Evolutionary conservation across 169 alveolate species (phyloP), one percentile per base, ranked within the genome.

Genomic region (Eimeria acervulina): DNA sequence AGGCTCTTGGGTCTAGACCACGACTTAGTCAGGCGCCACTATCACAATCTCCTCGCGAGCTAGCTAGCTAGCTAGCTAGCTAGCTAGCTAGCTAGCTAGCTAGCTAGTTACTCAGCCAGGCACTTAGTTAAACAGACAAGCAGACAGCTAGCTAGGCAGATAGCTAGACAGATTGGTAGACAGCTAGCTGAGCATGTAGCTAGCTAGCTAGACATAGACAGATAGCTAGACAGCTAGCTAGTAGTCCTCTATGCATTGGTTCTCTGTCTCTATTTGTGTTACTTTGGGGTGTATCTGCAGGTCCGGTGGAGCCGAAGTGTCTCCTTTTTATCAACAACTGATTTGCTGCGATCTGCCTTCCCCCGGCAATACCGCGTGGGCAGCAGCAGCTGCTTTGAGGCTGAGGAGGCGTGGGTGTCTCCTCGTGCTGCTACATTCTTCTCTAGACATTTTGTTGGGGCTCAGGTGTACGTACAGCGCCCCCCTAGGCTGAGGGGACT

Each of bases 1-100:
- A 89, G 95, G 6, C 92, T 96, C 23, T 87, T 96, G 19, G 97
- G 97, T 1, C 90, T 96, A 28, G 95, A 97, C 52, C 92, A 94
- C 84, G 97, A 96, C 78, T 84, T 96, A 8, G 92, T 85, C n/a
- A 92, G 95, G 1, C 36, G 7, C n/a, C n/a, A n/a, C n/a, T n/a
- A 33, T 52, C 61, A 42, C 1, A 47, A n/a, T n/a, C n/a, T n/a
- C n/a, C n/a, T n/a, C n/a, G n/a, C n/a, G 23, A 78, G 61, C 88
- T 78, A 78, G 88, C 61, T 78, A 78, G 88, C 61, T 78, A 15
- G 88, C 88, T 78, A 38, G 88, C 88, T 78, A 78, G 63, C 88
- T 42, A 28, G 66, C n/a, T 63, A 63, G 74, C 74, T 63, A 63
- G 74, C 74, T 63, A 63, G 74, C 74, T 63, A 47, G 55, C 19